Evolutionary conservation across 768 basidiomycete species (phyloP).

Genomic region (Brasilioporus rufonigricans): DNA sequence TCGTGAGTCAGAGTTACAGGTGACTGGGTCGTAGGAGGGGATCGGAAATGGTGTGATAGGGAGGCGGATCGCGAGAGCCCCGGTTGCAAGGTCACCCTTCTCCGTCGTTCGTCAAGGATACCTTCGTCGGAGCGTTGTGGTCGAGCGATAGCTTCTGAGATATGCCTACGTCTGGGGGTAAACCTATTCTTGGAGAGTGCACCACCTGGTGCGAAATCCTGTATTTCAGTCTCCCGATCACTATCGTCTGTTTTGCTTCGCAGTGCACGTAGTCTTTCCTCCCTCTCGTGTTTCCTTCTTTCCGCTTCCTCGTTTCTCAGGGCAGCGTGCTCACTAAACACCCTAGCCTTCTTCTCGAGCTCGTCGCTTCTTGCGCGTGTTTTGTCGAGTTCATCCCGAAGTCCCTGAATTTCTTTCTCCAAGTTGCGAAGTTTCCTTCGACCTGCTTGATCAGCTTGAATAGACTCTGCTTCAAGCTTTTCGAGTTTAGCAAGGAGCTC

Average conservation of each 20-base stretch:
- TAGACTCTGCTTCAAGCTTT: slow-evolving; percentile 68
- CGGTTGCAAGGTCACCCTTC: slow-evolving; percentile 17
- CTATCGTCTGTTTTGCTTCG: slow-evolving; percentile 38
- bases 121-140: slow-evolving; percentile 8
- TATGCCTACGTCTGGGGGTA: slow-evolving; percentile 26
- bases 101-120: slow-evolving; percentile 12
- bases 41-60: slow-evolving; percentile 20
- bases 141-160: slow-evolving; percentile 26
- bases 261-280: slow-evolving; percentile 53
- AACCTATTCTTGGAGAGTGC: slow-evolving; percentile 31
- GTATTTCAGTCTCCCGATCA: slow-evolving; percentile 35
- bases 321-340: slow-evolving; percentile 28
- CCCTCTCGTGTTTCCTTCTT: slow-evolving; percentile 37
- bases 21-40: slow-evolving; percentile 7
- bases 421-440: slow-evolving; percentile 66
- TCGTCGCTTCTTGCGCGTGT: slow-evolving; percentile 70
- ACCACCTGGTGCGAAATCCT: slow-evolving; percentile 63
- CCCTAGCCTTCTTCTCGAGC: slow-evolving; percentile 63
- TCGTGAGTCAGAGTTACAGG: slow-evolving; percentile 31
- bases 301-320: slow-evolving; percentile 30
- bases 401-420: slow-evolving; percentile 75
- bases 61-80: slow-evolving; percentile 27
- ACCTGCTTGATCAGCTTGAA: slow-evolving; percentile 62
- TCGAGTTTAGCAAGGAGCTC: slow-evolving; percentile 77
- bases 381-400: slow-evolving; percentile 74